Conservation (phyloP, 208 protist genomes). For the Phytomonas sp. region DNA sequence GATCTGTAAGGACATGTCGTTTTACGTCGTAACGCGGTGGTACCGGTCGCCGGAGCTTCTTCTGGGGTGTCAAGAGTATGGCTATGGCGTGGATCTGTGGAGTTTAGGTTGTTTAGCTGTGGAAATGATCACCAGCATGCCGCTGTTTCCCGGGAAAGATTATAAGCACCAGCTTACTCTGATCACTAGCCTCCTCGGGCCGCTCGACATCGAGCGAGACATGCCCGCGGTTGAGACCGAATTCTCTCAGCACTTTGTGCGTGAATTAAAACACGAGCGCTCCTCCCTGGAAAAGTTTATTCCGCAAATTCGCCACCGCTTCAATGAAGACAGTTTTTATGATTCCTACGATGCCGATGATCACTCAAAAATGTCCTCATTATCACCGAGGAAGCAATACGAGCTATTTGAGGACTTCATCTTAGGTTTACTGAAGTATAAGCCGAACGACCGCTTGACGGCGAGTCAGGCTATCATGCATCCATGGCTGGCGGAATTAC, state of each 20-base stretch:
- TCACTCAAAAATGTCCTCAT: constrained; percentile 1
- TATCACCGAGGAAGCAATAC: constrained; percentile 31
- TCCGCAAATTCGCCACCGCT: constrained; percentile 34
- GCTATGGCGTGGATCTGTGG: constrained; percentile 94
- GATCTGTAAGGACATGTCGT: constrained; percentile 79
- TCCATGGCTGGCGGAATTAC: constrained; percentile 58
- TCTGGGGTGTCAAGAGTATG: constrained; percentile 85
- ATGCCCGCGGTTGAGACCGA: no score
- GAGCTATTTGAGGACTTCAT: constrained; percentile 83
- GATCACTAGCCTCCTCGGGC: constrained; percentile 64
- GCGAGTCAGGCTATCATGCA: constrained; percentile 90
- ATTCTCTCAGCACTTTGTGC: no score
- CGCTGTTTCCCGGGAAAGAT: constrained; percentile 79
- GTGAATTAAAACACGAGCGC: constrained; percentile 23
- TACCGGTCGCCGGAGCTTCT: constrained; percentile 99
- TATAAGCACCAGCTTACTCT: constrained; percentile 86
- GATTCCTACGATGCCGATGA: constrained; percentile 33
- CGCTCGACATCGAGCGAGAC: constrained; percentile 65
- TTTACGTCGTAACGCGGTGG: constrained; percentile 96
- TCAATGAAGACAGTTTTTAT: constrained; percentile 38
- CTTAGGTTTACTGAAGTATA: constrained; percentile 86
- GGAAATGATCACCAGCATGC: constrained; percentile 88
- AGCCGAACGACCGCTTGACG: constrained; percentile 88
- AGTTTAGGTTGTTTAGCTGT: constrained; percentile 93
- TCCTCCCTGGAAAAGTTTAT: constrained; percentile 49